A percentile compares a stretch with the other conserved stretches of the same genome.
These are phyloP conservation scores for Odontarrhena argentea DNA, from an alignment of 345 rosid species.

Conservation along the genomic window DNA sequence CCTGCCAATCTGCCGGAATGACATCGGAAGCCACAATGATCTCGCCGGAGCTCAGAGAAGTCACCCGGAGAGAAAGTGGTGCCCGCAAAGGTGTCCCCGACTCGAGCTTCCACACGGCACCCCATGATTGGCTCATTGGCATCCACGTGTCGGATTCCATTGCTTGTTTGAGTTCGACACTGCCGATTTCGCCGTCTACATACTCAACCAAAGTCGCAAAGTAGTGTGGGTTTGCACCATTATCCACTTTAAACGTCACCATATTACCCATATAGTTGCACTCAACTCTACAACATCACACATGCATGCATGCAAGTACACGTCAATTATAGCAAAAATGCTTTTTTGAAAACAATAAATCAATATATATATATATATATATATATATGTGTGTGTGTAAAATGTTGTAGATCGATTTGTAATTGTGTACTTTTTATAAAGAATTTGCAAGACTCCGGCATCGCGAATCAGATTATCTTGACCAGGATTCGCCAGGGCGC, in stretches of 20 bases:
- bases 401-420: neutral
- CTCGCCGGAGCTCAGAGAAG: conserved; percentile 42
- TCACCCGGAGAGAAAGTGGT: conserved; percentile 60
- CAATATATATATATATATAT: neutral
- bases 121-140: conserved; percentile 59
- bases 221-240: conserved; percentile 57
- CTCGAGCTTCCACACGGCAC: conserved; percentile 64
- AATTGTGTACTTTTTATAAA: conserved; percentile 51
- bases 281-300: conserved; percentile 45
- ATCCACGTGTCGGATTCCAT: conserved; percentile 49
- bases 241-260: conserved; percentile 50
- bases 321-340: neutral
- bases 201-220: conserved; percentile 52
- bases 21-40: conserved; percentile 46
- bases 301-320: neutral
- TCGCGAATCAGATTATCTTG: conserved; percentile 52
- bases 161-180: conserved; percentile 53
- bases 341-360: too few relatives aligned
- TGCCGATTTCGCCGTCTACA: conserved; percentile 48
- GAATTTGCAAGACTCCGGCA: conserved; percentile 57
- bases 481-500: conserved; percentile 69
- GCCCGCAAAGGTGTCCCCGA: conserved; percentile 46
- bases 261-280: conserved; percentile 52
- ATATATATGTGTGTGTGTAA: neutral
- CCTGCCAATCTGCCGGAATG: conserved; percentile 60